These are phyloP conservation scores for Pisolithus tinctorius DNA, from an alignment of 768 basidiomycete species.

Conservation along the genomic window DNA sequence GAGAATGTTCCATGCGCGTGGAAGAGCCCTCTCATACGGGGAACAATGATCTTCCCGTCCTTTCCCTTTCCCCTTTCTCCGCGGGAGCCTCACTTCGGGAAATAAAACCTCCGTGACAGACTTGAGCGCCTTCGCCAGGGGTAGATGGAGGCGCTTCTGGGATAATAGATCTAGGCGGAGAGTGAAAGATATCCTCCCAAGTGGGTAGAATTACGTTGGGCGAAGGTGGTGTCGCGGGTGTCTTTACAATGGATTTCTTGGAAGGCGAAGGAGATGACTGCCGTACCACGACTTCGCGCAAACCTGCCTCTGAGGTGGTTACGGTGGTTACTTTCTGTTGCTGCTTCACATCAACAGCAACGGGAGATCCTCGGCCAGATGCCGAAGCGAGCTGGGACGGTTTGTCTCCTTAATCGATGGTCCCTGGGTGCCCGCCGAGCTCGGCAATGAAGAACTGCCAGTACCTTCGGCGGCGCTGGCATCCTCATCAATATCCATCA, in stretches of 20 bases:
- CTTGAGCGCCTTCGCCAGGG: constrained; percentile 53
- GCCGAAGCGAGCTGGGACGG: constrained; percentile 4
- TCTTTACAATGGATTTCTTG: constrained; percentile 31
- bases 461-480: constrained; percentile 19
- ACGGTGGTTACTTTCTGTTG: constrained; percentile 5
- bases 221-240: constrained; percentile 31
- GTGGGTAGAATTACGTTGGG: constrained; percentile 86
- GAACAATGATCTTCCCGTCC: constrained; percentile 14
- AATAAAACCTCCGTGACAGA: constrained; percentile 63
- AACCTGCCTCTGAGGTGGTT: constrained; percentile 29
- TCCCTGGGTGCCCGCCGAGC: constrained; percentile 9
- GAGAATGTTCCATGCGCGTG: constrained; percentile 60
- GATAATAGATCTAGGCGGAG: constrained; percentile 57
- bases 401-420: constrained; percentile 12
- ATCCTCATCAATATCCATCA: constrained; percentile 72
- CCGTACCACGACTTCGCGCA: constrained; percentile 22
- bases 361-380: constrained; percentile 7
- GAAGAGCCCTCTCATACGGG: constrained; percentile 60
- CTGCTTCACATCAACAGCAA: constrained; percentile 14
- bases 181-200: constrained; percentile 80
- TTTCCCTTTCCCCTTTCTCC: constrained; percentile 31
- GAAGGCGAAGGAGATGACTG: constrained; percentile 41
- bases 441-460: constrained; percentile 7
- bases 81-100: constrained; percentile 27
- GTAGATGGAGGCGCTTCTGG: constrained; percentile 28